A percentile compares a stretch with the other conserved stretches of the same genome.
Conservation (phyloP, 495 filamentous ascomycete genomes). For the Lasiosphaeriaceae sp. region DNA sequence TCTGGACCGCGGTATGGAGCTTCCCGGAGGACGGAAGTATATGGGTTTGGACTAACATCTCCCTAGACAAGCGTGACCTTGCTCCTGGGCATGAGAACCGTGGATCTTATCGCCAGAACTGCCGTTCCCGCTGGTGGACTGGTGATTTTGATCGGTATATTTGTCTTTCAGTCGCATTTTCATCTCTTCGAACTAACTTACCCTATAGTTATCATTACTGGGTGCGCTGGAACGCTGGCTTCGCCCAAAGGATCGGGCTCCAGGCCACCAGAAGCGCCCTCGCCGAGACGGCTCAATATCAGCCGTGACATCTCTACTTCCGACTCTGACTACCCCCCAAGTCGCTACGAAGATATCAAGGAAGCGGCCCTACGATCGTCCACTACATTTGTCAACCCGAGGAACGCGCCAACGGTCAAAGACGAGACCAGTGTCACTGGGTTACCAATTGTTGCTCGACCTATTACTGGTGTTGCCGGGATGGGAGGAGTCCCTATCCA, state of each 20-base stretch:
- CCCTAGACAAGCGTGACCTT: conserved; percentile 45
- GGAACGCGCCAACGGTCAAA: conserved; percentile 23
- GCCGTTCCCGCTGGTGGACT: conserved; percentile 48
- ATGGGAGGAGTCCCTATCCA: conserved; percentile 17
- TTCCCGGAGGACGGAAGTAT: background rate
- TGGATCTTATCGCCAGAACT: conserved; percentile 42
- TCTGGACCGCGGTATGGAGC: conserved; percentile 45
- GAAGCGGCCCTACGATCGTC: conserved; percentile 33
- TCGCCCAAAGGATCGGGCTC: conserved; percentile 13
- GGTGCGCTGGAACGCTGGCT: conserved; percentile 20
- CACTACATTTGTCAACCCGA: conserved; percentile 33
- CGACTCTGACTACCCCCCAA: conserved; percentile 41
- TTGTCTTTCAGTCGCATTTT: background rate
- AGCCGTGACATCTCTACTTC: conserved; percentile 40
- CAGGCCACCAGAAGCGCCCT: conserved; percentile 28
- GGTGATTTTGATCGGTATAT: conserved; percentile 45
- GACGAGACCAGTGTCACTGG: conserved; percentile 14
- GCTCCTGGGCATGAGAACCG: conserved; percentile 39
- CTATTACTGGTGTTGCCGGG: conserved; percentile 16
- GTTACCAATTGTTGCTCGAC: conserved; percentile 21
- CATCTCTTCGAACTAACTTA: conserved; percentile 6
- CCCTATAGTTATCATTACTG: conserved; percentile 23
- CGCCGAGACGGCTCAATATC: conserved; percentile 26
- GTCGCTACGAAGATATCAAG: conserved; percentile 45
- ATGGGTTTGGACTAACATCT: conserved; percentile 16